Evolutionary conservation across 257 asterid species (phyloP).

Genomic region (Capsicum baccatum): DNA sequence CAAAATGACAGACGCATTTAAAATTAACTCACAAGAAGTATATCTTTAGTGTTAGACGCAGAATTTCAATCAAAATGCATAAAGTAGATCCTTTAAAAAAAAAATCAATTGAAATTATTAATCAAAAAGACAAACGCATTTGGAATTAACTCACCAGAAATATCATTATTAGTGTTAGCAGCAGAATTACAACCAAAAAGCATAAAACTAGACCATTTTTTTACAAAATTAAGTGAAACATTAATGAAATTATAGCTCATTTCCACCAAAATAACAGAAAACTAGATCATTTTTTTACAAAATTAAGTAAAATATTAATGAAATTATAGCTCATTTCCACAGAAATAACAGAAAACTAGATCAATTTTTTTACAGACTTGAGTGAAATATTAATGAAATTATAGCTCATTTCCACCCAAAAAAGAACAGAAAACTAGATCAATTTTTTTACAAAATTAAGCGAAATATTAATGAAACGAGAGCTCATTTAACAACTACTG

Average conservation of each 20-base stretch:
- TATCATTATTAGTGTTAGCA: constrained; percentile 41
- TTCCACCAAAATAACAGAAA: no score
- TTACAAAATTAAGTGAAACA: no score
- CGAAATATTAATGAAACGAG: not conserved
- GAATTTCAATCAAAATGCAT: constrained; percentile 4
- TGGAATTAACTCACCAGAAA: constrained; percentile 43
- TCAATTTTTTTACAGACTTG: no score
- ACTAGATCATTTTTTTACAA: no score
- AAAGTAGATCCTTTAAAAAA: no score
- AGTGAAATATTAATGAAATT: no score
- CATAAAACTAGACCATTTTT: no score
- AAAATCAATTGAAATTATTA: not conserved
- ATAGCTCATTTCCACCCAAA: no score
- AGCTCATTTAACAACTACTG: not conserved
- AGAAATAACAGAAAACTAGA: no score
- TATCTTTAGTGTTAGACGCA: constrained; percentile 39
- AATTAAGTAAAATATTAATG: no score
- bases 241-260: no score
- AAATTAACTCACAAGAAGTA: constrained; percentile 44
- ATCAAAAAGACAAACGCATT: not conserved
- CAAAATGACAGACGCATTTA: not conserved
- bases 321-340: no score
- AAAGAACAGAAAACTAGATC: not conserved
- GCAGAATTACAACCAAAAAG: constrained; percentile 21
- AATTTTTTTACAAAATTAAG: not conserved